Evolutionary conservation across 768 basidiomycete genomes (phyloP).

Genomic region (Neoboletus magnificus): DNA sequence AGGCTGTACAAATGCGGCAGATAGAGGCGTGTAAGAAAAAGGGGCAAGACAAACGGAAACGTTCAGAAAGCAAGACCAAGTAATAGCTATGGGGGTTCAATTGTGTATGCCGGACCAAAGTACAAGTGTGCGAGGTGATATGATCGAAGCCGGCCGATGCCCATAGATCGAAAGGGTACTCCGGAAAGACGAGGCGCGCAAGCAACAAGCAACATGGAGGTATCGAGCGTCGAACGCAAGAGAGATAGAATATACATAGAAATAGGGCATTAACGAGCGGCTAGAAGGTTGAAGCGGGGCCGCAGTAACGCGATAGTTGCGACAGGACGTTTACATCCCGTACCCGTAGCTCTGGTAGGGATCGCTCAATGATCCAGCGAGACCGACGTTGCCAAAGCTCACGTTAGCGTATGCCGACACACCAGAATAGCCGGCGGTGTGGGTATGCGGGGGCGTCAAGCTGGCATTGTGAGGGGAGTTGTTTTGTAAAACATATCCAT

Average conservation of each 20-base stretch:
- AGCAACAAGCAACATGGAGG: constrained; percentile 32
- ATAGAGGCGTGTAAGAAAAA: constrained; percentile 28
- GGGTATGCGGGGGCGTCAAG: constrained; percentile 55
- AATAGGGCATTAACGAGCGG: constrained; percentile 33
- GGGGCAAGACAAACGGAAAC: constrained; percentile 22
- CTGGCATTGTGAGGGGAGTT: constrained; percentile 63
- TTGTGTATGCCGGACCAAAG: constrained; percentile 62
- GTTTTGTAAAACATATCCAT: constrained; percentile 78
- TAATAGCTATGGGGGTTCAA: constrained; percentile 35
- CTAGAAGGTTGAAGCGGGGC: constrained; percentile 11
- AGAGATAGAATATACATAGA: constrained; percentile 38
- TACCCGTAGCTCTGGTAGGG: constrained; percentile 81
- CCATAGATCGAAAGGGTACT: constrained; percentile 34
- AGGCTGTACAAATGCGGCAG: constrained; percentile 46
- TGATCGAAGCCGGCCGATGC: constrained; percentile 40
- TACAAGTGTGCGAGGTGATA: constrained; percentile 64
- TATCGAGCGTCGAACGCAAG: constrained; percentile 35
- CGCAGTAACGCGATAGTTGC: constrained; percentile 28
- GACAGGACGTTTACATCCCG: constrained; percentile 57
- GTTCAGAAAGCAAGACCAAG: constrained; percentile 37
- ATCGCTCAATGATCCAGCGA: constrained; percentile 59
- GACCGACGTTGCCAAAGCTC: constrained; percentile 46
- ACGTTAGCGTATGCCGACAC: constrained; percentile 52
- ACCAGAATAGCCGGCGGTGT: constrained; percentile 54
- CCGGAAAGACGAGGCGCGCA: constrained; percentile 39